Conservation (phyloP, 257 asterid species). For the Solanum piurae region DNA sequence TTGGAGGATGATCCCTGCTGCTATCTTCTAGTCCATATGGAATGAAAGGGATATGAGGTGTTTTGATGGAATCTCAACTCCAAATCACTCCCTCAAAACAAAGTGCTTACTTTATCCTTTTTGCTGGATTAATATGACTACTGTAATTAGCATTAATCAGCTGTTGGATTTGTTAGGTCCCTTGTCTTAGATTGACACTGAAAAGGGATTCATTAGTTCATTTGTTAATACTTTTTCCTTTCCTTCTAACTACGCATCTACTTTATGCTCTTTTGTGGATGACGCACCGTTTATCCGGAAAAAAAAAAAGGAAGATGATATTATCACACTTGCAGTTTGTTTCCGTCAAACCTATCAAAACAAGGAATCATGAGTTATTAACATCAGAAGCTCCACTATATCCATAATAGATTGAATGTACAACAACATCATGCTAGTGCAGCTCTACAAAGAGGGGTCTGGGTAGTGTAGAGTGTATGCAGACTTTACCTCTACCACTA, state of each 20-base stretch:
- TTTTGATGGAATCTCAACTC: not conserved
- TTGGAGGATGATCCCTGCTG: not conserved
- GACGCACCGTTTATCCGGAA: not conserved
- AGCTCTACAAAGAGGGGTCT: not conserved
- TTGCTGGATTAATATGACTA: not conserved
- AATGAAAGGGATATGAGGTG: not conserved
- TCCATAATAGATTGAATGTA: not conserved
- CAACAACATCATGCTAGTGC: not conserved
- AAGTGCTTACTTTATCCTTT: not conserved
- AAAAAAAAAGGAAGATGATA: not conserved
- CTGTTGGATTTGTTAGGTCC: not conserved
- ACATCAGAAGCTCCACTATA: not conserved
- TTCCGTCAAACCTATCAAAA: not conserved
- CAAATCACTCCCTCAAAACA: not conserved
- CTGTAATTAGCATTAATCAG: not conserved
- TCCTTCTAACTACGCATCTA: not conserved
- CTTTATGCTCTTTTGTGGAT: not conserved
- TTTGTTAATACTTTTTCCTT: not conserved
- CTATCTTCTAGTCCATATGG: not conserved
- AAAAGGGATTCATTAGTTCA: not conserved
- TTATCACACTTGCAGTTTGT: not conserved
- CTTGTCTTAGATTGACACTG: not conserved
- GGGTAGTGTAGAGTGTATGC: not conserved
- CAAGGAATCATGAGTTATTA: not conserved
- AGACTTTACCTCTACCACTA: not conserved